Conservation (phyloP, 495 filamentous ascomycete species). For the Hypoxylon rickii region DNA sequence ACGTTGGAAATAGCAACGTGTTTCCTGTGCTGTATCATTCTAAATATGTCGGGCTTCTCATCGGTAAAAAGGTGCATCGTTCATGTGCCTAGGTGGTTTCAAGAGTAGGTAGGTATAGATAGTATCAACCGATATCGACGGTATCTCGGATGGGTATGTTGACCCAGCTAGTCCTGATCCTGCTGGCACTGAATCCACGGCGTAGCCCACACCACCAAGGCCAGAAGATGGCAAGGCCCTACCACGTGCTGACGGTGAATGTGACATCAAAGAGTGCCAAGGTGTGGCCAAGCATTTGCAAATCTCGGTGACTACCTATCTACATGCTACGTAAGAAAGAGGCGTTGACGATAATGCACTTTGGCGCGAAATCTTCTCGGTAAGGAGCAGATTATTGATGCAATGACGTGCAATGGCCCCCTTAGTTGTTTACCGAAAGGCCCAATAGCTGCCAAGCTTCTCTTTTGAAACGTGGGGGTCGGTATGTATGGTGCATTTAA, state of each 20-base stretch:
- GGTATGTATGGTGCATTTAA: no score
- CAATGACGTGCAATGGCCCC: slow-evolving; percentile 25
- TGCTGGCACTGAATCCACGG: neutral
- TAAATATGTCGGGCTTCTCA: slow-evolving; percentile 18
- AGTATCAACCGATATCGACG: no score
- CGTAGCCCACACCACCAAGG: slow-evolving; percentile 8
- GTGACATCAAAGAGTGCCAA: slow-evolving; percentile 7
- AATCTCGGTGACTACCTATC: slow-evolving; percentile 13
- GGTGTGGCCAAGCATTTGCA: neutral
- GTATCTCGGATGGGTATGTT: no score
- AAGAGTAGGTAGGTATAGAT: no score
- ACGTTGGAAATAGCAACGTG: no score
- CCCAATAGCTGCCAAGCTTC: slow-evolving; percentile 22
- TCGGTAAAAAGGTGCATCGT: no score
- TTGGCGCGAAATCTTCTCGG: slow-evolving; percentile 14
- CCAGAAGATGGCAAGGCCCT: slow-evolving; percentile 16
- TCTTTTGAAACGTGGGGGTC: slow-evolving; percentile 28
- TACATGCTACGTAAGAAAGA: neutral
- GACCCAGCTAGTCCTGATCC: slow-evolving; percentile 4
- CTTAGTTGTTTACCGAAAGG: slow-evolving; percentile 28
- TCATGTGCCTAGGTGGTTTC: no score
- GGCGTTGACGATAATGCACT: slow-evolving; percentile 4
- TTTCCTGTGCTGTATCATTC: slow-evolving; percentile 7
- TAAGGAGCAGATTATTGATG: slow-evolving; percentile 30
- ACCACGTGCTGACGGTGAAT: slow-evolving; percentile 24